Evolutionary conservation across 2,329 filamentous ascomycete genomes (phyloP).

Genomic region (Verticillium tricorpus): DNA sequence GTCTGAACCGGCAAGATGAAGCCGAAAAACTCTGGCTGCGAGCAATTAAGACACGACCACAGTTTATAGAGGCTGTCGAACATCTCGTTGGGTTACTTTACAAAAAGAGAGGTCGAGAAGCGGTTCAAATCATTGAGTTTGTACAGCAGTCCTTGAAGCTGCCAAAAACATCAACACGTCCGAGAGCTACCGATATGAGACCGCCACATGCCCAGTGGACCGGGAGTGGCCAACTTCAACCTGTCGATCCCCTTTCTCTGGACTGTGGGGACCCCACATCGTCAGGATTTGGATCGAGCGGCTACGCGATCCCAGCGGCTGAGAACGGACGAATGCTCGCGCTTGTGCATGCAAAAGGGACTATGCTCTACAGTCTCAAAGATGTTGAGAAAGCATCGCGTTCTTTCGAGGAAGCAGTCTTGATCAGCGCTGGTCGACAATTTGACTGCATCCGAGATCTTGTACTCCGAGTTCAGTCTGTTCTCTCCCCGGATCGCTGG

Average conservation of each 20-base stretch:
- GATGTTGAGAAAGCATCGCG: conserved; percentile 75
- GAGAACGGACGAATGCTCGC: conserved; percentile 92
- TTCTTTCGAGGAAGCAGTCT: conserved; percentile 90
- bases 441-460: conserved; percentile 70
- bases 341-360: conserved; percentile 96
- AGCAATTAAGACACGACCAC: conserved; percentile 78
- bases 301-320: conserved; percentile 75
- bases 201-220: background rate
- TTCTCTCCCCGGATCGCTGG: conserved; percentile 47
- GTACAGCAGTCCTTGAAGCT: conserved; percentile 67
- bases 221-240: conserved; percentile 14
- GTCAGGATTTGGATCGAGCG: conserved; percentile 53
- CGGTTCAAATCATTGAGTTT: conserved; percentile 79
- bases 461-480: conserved; percentile 70
- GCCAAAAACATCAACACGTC: background rate
- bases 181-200: background rate
- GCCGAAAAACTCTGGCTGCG: conserved; percentile 82
- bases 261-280: background rate
- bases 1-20: conserved; percentile 75
- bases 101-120: conserved; percentile 76
- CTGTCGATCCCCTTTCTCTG: background rate
- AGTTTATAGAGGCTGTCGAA: conserved; percentile 91
- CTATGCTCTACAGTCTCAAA: conserved; percentile 89
- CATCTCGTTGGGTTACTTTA: conserved; percentile 88
- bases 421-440: conserved; percentile 75